Evolutionary conservation across 768 basidiomycete species (phyloP).

Genomic region (Phaeotremella skinneri): DNA sequence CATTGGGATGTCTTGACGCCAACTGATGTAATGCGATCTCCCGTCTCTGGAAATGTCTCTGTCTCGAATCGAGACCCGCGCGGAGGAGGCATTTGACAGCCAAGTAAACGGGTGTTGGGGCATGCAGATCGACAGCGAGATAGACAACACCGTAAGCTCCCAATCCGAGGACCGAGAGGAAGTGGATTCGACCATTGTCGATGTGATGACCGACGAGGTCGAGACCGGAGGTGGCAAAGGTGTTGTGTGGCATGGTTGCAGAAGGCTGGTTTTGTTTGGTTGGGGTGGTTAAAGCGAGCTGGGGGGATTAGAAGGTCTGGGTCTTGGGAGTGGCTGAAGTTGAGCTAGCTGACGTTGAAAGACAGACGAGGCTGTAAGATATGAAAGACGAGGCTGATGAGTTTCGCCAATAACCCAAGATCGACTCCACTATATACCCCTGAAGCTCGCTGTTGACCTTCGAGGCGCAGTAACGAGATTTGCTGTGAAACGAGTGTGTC

Average conservation of each 20-base stretch:
- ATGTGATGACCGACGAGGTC: slow-evolving; percentile 67
- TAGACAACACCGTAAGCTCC: slow-evolving; percentile 96
- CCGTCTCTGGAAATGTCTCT: slow-evolving; percentile 67
- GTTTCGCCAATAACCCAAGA: neutral
- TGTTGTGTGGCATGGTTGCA: slow-evolving; percentile 41
- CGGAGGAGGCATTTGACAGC: slow-evolving; percentile 86
- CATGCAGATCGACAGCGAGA: slow-evolving; percentile 69
- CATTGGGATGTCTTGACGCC: slow-evolving; percentile 56
- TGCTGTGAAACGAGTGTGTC: neutral
- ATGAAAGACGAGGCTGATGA: neutral
- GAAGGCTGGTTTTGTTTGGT: no score
- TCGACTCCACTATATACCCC: neutral
- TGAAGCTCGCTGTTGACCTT: neutral
- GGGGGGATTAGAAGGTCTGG: neutral
- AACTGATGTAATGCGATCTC: slow-evolving; percentile 62
- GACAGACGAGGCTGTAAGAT: neutral
- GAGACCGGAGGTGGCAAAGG: slow-evolving; percentile 45
- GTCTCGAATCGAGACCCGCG: slow-evolving; percentile 58
- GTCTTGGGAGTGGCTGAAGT: neutral
- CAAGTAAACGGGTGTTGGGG: slow-evolving; percentile 58
- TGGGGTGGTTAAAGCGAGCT: no score
- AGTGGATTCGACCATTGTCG: slow-evolving; percentile 75
- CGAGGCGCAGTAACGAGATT: neutral
- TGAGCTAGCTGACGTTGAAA: neutral
- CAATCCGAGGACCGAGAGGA: slow-evolving; percentile 80